phyloP scores from a whole-genome alignment of 495 filamentous ascomycete species.

The Cairneyella variabilis region DNA sequence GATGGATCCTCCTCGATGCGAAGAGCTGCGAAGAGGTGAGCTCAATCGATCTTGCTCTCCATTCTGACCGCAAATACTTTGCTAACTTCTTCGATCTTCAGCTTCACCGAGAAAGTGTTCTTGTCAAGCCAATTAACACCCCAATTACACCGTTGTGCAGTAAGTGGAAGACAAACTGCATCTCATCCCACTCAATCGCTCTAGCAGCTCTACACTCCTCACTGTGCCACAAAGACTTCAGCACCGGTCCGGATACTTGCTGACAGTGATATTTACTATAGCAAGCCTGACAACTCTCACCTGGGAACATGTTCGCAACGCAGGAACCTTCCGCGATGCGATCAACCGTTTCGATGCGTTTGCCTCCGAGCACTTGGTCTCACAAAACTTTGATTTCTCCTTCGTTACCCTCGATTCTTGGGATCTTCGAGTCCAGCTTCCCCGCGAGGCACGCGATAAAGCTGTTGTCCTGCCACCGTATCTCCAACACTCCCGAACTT shows the following conservation, averaged over 20 bases:
- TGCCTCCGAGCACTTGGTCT: slow-evolving; percentile 79
- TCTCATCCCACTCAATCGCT: background rate
- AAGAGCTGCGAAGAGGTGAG: slow-evolving; percentile 88
- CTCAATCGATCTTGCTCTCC: no score
- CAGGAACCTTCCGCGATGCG: slow-evolving; percentile 93
- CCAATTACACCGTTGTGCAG: slow-evolving; percentile 98
- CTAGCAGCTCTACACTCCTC: slow-evolving; percentile 14
- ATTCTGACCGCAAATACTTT: background rate
- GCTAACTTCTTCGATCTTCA: slow-evolving; percentile 37
- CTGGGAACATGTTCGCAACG: slow-evolving; percentile 97
- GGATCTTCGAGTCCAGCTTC: slow-evolving; percentile 97
- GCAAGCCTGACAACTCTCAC: slow-evolving; percentile 96
- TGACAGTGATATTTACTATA: slow-evolving; percentile 18
- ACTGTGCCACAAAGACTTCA: no score
- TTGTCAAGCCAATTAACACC: slow-evolving; percentile 97
- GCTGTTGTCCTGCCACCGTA: slow-evolving; percentile 95
- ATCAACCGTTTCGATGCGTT: slow-evolving; percentile 93
- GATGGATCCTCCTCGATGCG: slow-evolving; percentile 93
- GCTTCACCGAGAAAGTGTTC: slow-evolving; percentile 91
- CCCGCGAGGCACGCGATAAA: slow-evolving; percentile 95
- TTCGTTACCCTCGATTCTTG: slow-evolving; percentile 98
- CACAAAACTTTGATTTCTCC: slow-evolving; percentile 87
- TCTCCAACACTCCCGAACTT: slow-evolving; percentile 93
- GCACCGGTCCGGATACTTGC: no score
- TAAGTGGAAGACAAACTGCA: slow-evolving; percentile 60